Base-by-base conservation (phyloP, 2,329 filamentous ascomycete species). In the Dactylellina parvicollis region DNA sequence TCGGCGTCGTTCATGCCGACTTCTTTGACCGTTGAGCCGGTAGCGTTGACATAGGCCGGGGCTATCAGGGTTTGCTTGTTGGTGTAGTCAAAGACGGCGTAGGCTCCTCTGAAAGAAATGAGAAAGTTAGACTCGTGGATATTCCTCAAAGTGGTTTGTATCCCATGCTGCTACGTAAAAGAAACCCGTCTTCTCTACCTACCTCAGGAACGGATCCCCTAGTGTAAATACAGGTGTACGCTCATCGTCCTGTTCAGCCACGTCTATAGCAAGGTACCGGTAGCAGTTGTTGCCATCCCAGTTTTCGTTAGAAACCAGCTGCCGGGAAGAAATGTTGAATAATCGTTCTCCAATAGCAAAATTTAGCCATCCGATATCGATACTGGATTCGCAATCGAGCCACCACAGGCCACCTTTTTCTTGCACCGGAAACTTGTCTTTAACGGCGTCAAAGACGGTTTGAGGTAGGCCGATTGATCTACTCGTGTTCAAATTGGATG, bases 61-160 rank as follows among this genome's bases (percentile, higher is more conserved):
- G 67, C 67, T 26, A 72, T 47, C 12, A 64, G 57, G 14, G 67
- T 72, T 18, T 72, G 67, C 24, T 57, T 65, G 30, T 72, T 72
- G 3, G 67, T 65, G 18, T 42, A 65, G 22, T 72, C 67, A 32
- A 72, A 72, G 22, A 65, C 67, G 14, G 52, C 59, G 42, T 72
- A 72, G 24, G 67, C 28, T n/a, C 67, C 67, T 32, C 67, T 72
- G 12, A 38, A 16, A 34, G 14, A 20, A 32, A 26, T 26, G 22
- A 28, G 24, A 57, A 24, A 22, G 26, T 46, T 22, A 20, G 26
- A 9, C 12, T 34, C 24, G 7, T 4, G 16, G 4, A 9, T 22
- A n/a, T n/a, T n/a, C n/a, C n/a, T n/a, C n/a, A n/a, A n/a, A n/a
- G n/a, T n/a, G n/a, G n/a, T n/a, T n/a, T n/a, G n/a, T n/a, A n/a